phyloP scores from a whole-genome alignment of 2,329 filamentous ascomycete genomes.

The Verticillium nubilum region DNA sequence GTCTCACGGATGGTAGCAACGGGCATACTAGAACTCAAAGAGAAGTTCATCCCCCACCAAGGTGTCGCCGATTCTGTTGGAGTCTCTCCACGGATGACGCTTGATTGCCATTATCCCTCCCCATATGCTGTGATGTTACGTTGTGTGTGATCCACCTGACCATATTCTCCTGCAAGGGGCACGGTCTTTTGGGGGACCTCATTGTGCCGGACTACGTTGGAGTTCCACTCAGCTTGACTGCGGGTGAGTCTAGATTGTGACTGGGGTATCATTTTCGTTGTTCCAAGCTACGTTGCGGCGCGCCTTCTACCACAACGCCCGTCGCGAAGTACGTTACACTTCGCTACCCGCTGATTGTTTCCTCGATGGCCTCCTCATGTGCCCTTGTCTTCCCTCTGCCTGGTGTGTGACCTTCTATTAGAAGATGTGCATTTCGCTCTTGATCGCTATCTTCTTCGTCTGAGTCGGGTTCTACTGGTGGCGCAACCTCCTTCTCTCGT shows the following conservation, averaged over 20 bases:
- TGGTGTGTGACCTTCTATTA: constrained; percentile 46
- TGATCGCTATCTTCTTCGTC: constrained; percentile 18
- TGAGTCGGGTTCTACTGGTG: constrained; percentile 13
- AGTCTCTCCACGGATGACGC: constrained; percentile 61
- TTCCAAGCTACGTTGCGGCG: no score
- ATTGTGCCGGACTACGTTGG: not conserved
- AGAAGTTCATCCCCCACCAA: constrained; percentile 57
- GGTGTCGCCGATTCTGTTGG: constrained; percentile 84
- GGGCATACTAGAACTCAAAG: constrained; percentile 54
- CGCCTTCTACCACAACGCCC: no score
- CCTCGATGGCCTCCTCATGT: not conserved
- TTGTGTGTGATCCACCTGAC: constrained; percentile 2
- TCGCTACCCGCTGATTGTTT: not conserved
- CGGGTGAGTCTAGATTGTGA: not conserved
- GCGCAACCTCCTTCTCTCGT: constrained; percentile 42
- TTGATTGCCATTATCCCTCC: constrained; percentile 77
- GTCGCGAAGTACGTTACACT: not conserved
- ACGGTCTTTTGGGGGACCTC: not conserved
- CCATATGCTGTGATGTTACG: not conserved
- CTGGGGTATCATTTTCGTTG: not conserved
- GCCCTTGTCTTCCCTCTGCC: not conserved
- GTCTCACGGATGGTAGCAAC: constrained; percentile 54
- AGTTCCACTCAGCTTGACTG: not conserved
- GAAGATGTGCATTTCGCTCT: constrained; percentile 33
- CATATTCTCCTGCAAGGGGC: constrained; percentile 3